Base-by-base conservation (phyloP, 345 rosid species). In the Camelina laxa region DNA sequence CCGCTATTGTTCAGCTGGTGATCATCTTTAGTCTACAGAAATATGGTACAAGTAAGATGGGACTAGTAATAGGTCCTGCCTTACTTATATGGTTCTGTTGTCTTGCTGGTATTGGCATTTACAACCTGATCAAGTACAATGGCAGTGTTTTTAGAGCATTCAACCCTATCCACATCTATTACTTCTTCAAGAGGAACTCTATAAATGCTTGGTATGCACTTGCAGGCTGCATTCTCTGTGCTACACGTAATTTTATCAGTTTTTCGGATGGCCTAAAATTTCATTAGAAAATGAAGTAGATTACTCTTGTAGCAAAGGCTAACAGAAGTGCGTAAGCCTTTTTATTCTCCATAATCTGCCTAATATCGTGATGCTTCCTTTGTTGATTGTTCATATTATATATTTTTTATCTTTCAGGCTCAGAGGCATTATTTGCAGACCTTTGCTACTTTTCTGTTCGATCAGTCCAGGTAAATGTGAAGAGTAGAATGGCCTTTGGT, bases 351-450 rank as follows among this genome's bases (percentile, higher is more conserved):
- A 16, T 19, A 21, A 22, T 60, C 31, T 3, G 13, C 50, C 4
- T 62, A 21, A 21, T 53, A n/a, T 21, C 17, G 47, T 61, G 24
- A 11, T 41, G 36, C 53, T 36, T 72, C 48, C 44, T 45, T 45
- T 79, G 41, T 53, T 60, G 22, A 38, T 14, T 60, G 24, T 27
- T 60, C 51, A 39, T 73, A 42, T 50, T 42, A 42, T 51, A 47
- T 81, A 68, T 42, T 78, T 63, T 65, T 31, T 22, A 64, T 27
- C 66, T 77, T 87, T 72, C 81, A 95, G 99, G 99, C 64, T 92
- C 99, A 49, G 99, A 95, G 84, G 99, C 99, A 73, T 90, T 95
- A 88, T 95, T 92, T 84, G 99, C 99, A 69, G 98, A 95, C 86
- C 97, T 95, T 81, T 95, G 99, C 85, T 95, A 95, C 78, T 92